These are phyloP conservation scores for Gillenia trifoliata DNA, from an alignment of 306 rosid genomes.

Conservation along the genomic window DNA sequence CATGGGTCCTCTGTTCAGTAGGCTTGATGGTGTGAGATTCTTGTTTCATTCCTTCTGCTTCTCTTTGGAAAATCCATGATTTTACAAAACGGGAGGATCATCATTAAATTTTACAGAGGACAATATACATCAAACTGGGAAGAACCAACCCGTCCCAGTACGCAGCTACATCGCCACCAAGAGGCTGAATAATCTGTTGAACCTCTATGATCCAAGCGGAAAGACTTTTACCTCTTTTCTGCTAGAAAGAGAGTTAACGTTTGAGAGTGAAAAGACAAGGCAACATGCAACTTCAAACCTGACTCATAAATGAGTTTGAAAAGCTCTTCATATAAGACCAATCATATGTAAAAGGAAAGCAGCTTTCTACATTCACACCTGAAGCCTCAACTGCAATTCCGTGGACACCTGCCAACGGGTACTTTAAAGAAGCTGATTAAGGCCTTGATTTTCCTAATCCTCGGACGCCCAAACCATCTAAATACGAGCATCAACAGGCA, in stretches of 20 bases:
- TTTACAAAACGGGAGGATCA: no score
- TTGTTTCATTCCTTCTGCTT: no score
- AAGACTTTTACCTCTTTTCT: conserved; percentile 30
- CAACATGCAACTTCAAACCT: conserved; percentile 41
- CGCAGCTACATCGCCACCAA: no score
- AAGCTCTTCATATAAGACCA: conserved; percentile 33
- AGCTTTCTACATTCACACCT: conserved; percentile 46
- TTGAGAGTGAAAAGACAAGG: conserved; percentile 46
- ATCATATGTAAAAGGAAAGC: conserved; percentile 27
- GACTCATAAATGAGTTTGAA: conserved; percentile 25
- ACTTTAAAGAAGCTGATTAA: conserved; percentile 27
- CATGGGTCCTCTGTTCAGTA: no score
- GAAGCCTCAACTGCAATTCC: conserved; percentile 43
- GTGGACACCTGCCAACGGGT: conserved; percentile 38
- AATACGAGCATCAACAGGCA: conserved; percentile 27
- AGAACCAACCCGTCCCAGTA: no score
- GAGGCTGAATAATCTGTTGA: no score
- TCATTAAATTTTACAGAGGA: no score
- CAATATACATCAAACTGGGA: no score
- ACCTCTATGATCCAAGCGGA: conserved; percentile 38
- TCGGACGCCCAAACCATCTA: conserved; percentile 24
- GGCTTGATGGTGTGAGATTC: no score
- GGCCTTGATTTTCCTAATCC: conserved; percentile 28
- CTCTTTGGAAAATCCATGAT: no score
- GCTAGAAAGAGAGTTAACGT: conserved; percentile 13